Evolutionary conservation across 2,329 filamentous ascomycete genomes (phyloP).

Genomic region (Pseudogymnoascus sp.): DNA sequence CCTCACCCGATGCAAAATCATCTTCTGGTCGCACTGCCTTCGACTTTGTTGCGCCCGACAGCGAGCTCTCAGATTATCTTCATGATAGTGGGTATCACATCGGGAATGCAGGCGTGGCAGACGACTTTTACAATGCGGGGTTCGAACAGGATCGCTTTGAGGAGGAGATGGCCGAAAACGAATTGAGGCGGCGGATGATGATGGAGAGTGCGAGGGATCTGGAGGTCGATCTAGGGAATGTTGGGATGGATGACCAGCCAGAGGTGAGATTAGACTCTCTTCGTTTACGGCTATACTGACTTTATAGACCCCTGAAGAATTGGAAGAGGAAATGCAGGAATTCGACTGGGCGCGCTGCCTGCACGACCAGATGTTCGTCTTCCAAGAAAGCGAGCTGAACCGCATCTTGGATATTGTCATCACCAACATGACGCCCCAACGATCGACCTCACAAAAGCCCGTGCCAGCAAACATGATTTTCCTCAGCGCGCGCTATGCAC

Average conservation of each 20-base stretch:
- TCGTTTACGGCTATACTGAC: conserved; percentile 24
- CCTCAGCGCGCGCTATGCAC: conserved; percentile 87
- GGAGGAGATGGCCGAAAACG: conserved; percentile 93
- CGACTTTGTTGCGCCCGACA: conserved; percentile 90
- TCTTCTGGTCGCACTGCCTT: conserved; percentile 89
- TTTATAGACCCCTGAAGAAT: conserved; percentile 60
- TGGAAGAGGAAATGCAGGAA: conserved; percentile 83
- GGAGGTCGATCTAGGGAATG: conserved; percentile 90
- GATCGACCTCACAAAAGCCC: conserved; percentile 93
- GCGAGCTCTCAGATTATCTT: conserved; percentile 92
- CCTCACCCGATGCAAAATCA: conserved; percentile 92
- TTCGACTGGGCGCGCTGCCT: conserved; percentile 93
- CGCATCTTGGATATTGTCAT: conserved; percentile 92
- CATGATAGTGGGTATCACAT: conserved; percentile 91
- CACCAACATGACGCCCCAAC: conserved; percentile 94
- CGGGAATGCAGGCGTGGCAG: conserved; percentile 67
- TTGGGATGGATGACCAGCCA: conserved; percentile 90
- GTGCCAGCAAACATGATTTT: conserved; percentile 97
- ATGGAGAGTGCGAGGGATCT: conserved; percentile 96
- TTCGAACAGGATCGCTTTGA: conserved; percentile 92
- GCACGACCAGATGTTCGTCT: conserved; percentile 99
- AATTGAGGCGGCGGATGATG: conserved; percentile 96
- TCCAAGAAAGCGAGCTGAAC: conserved; percentile 88
- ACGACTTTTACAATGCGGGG: conserved; percentile 91
- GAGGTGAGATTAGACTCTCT: conserved; percentile 53